Conservation (phyloP, 1,284 basidiomycete genomes). For the Ceratobasidium theobromae region DNA sequence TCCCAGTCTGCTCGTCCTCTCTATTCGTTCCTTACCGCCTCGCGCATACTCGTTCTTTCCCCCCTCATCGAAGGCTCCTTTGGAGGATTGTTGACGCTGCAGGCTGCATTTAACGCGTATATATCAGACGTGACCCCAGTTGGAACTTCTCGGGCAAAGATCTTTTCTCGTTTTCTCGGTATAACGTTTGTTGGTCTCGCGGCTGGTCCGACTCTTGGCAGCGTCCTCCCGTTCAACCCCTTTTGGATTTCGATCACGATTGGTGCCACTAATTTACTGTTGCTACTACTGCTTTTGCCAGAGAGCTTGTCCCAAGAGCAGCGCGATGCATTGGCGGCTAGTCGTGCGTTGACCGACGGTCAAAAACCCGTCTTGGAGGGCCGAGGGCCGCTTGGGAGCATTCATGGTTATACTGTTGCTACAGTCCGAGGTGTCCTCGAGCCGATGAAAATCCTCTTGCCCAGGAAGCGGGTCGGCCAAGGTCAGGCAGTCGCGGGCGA, state of each 20-base stretch:
- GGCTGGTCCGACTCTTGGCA: constrained; percentile 71
- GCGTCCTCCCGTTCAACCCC: constrained; percentile 51
- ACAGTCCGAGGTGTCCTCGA: constrained; percentile 42
- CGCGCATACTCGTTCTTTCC: constrained; percentile 80
- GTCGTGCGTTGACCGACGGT: constrained; percentile 24
- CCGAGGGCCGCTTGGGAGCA: constrained; percentile 37
- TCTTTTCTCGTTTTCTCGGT: constrained; percentile 78
- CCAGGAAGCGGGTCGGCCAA: constrained; percentile 47
- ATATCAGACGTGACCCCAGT: constrained; percentile 79
- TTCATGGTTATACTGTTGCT: constrained; percentile 34
- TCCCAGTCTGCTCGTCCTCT: constrained; percentile 55
- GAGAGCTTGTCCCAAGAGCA: constrained; percentile 57
- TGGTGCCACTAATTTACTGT: constrained; percentile 52
- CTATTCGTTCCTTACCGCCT: constrained; percentile 54
- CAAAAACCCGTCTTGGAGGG: constrained; percentile 40
- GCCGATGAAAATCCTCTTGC: constrained; percentile 59
- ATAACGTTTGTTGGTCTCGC: constrained; percentile 71
- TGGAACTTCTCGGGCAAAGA: constrained; percentile 62
- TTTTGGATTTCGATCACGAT: constrained; percentile 60
- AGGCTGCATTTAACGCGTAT: constrained; percentile 75
- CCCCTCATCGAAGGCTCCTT: constrained; percentile 80
- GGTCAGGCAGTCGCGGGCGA: constrained; percentile 39
- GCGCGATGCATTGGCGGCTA: constrained; percentile 37
- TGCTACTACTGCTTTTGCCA: constrained; percentile 62
- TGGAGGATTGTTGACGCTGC: constrained; percentile 76